Evolutionary conservation across 106 monocot genomes (phyloP), one percentile per base, ranked within the genome.

Genomic region (Triglochin maritima): DNA sequence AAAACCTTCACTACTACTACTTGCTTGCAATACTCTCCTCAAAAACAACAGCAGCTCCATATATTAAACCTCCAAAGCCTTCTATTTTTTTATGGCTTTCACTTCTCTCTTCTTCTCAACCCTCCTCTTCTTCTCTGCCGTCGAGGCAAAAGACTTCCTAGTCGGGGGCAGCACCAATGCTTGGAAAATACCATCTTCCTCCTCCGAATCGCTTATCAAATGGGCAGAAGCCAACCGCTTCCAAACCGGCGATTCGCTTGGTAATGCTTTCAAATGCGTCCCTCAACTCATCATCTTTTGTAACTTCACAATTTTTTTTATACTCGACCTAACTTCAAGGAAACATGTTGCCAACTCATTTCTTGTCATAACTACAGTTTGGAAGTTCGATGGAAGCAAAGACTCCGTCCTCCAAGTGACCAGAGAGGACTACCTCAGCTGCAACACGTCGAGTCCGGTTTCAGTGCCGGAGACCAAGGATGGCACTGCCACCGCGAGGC

Each of bases 381-480:
- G 89, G 89, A 86, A 78, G 58, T 81, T 75, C 41, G 79, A 79
- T 9, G 66, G 56, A 0, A 43, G 44, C 54, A 77, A 86, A 63
- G 93, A 86, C 52, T 86, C 93, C 3, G 93, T 93, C 49, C 74
- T 93, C 42, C 76, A 83, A 51, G 93, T 93, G 78, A 84, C 66
- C 2, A 61, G 78, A 52, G 81, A 82, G 51, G 84, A 60, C 52
- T 93, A 93, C 80, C 46, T 80, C 17, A 71, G 61, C 80, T 93
- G 93, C 84, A 89, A 82, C 82, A 73, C 63, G 9, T 57, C 83
- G 29, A 79, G 53, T 63, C 88, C 93, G 15, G 43, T 89, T 5
- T 45, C 74, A 0, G 55, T 80, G 6, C 52, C 70, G 1, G 73
- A 62, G 62, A 68, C 70, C 76, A 66, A 15, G 6, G 81, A 78